Base-by-base conservation (phyloP, 371 early-diverging fungal species). In the Capillidium heterosporum region DNA sequence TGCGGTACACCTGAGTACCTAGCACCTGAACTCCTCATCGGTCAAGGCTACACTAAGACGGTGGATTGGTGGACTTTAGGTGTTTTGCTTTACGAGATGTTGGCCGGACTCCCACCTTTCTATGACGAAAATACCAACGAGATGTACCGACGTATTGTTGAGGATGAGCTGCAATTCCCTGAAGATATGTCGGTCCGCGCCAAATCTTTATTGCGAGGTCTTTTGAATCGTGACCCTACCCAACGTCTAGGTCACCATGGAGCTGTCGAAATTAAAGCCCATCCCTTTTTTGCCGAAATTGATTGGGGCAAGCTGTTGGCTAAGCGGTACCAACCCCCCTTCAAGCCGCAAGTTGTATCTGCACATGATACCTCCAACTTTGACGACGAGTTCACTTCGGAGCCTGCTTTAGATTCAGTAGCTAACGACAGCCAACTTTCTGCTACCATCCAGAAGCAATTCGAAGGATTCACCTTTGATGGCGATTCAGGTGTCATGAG, bases 1-100 rank as follows among this genome's bases (percentile, higher is more conserved):
- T 97, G 96, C 67, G 99, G 99, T 32, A 99, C 99, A 24, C 98
- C 98, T 11, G 99, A 98, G 68, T 99, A 93, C 67, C 84, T 99
- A 65, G 98, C 99, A 7, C 99, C 99, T 2, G 99, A 99, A 65
- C 64, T 97, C 31, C 68, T 98, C 24, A 61, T 83, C 26, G 90
- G 89, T 29, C 78, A 92, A 58, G 93, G 92, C 48, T 97, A 98
- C 73, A 91, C 93, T 19, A 90, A 87, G 65, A 71, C 77, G 1
- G 94, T 92, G 3, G 99, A 99, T 69, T 93, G 96, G 91, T 99
- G 98, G 98, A 88, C 94, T 11, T 72, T 96, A 41, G 99, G 97
- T 39, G 89, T 98, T 39, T 72, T 96, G 44, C 72, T 98, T 26
- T 98, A 88, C 71, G 95, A 97, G 66, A 90, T 98, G 91, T 67